Conservation (phyloP, 1,284 basidiomycete genomes). For the Trichosporon sp. region DNA sequence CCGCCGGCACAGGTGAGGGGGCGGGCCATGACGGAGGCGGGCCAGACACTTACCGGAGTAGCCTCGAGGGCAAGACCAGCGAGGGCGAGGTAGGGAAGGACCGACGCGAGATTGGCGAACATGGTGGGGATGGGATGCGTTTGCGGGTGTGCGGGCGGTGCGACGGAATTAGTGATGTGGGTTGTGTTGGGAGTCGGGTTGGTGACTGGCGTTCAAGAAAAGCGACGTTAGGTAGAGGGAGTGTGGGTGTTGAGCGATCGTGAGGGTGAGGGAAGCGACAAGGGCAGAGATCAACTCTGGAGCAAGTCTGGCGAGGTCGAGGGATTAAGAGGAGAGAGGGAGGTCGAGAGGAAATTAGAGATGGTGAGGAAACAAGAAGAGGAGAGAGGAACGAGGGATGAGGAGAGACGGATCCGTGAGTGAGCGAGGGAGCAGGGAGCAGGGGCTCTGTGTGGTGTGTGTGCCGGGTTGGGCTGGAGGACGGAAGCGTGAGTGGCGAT, state of each 20-base stretch:
- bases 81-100: conserved; percentile 25
- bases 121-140: conserved; percentile 3
- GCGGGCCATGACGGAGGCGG: background rate
- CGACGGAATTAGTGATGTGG: background rate
- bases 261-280: background rate
- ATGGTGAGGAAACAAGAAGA: background rate
- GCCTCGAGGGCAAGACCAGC: conserved; percentile 20
- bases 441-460: background rate
- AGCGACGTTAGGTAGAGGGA: background rate
- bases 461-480: background rate
- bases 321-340: background rate
- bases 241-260: background rate
- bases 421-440: background rate
- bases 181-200: background rate
- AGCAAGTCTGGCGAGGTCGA: background rate
- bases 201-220: background rate
- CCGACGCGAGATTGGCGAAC: conserved; percentile 14
- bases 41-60: conserved; percentile 17
- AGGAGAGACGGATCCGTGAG: background rate
- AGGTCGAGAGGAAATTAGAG: background rate
- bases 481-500: background rate
- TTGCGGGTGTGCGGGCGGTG: background rate
- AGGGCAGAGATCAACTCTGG: conserved; percentile 7
- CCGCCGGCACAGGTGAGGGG: background rate
- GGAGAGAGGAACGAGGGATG: background rate